phyloP scores from a whole-genome alignment of 768 basidiomycete genomes.

The Naganishia randhawae region DNA sequence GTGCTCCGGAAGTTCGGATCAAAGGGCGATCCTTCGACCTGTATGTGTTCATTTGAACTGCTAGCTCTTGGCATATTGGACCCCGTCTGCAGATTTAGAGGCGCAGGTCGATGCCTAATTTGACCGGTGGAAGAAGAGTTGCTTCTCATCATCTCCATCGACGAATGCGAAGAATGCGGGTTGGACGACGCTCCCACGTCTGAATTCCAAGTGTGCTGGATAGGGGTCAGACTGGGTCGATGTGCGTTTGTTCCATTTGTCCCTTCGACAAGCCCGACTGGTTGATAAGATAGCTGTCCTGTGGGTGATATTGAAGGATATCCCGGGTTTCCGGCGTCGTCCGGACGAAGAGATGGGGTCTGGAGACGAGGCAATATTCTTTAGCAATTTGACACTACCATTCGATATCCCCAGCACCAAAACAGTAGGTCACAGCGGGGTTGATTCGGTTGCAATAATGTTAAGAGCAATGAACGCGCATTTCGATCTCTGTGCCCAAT shows the following conservation, averaged over 20 bases:
- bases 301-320: constrained; percentile 12
- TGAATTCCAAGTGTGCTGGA: constrained; percentile 1
- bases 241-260: neutral
- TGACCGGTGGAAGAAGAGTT: constrained; percentile 3
- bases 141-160: constrained; percentile 3
- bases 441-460: neutral
- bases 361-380: neutral
- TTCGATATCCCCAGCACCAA: neutral
- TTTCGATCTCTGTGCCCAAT: neutral
- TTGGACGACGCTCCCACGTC: neutral
- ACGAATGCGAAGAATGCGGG: neutral
- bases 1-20: constrained; percentile 9
- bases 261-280: neutral
- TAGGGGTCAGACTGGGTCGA: neutral
- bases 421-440: neutral
- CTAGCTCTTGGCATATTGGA: neutral
- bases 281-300: constrained; percentile 9
- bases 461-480: neutral
- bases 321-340: neutral
- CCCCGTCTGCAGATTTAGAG: neutral
- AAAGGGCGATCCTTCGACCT: constrained; percentile 9
- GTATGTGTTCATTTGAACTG: neutral
- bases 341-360: constrained; percentile 18
- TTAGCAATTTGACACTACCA: neutral
- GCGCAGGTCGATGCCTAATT: constrained; percentile 9